Evolutionary conservation across 768 basidiomycete genomes (phyloP).

Genomic region (Lactifluus echinatus): DNA sequence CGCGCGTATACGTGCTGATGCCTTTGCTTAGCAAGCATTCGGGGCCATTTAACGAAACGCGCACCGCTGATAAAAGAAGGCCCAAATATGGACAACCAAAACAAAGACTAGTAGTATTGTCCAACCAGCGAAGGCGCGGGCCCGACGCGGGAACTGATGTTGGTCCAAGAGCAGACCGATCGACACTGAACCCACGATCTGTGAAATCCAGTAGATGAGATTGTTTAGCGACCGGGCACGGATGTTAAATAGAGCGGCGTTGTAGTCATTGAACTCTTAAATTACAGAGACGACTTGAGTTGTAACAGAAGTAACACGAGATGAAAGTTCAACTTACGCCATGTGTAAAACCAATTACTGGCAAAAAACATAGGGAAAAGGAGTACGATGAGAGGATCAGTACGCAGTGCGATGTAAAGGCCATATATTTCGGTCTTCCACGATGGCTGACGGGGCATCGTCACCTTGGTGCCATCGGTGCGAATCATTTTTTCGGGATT

Average conservation of each 20-base stretch:
- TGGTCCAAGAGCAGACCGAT: conserved; percentile 67
- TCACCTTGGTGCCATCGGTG: conserved; percentile 64
- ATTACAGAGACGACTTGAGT: background rate
- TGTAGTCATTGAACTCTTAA: conserved; percentile 71
- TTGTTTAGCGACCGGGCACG: conserved; percentile 70
- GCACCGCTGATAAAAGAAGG: conserved; percentile 65
- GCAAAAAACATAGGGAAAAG: conserved; percentile 84
- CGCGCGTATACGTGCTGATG: conserved; percentile 51
- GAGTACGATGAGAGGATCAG: conserved; percentile 63
- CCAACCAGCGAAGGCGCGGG: conserved; percentile 69
- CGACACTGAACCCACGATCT: conserved; percentile 64
- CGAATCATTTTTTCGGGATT: conserved; percentile 66
- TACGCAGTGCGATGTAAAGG: conserved; percentile 56
- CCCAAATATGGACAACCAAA: conserved; percentile 67
- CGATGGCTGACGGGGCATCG: conserved; percentile 53
- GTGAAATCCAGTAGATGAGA: conserved; percentile 70
- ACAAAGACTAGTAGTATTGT: conserved; percentile 50
- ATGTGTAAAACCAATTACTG: conserved; percentile 81
- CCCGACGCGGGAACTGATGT: conserved; percentile 45
- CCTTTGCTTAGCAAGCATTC: conserved; percentile 12
- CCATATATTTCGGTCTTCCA: conserved; percentile 71
- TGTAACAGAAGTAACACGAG: background rate
- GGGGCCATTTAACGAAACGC: conserved; percentile 9
- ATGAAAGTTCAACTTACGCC: conserved; percentile 43
- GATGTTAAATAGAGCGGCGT: conserved; percentile 73